These are phyloP conservation scores for Lactarius hengduanensis DNA, from an alignment of 768 basidiomycete genomes.

Conservation along the genomic window DNA sequence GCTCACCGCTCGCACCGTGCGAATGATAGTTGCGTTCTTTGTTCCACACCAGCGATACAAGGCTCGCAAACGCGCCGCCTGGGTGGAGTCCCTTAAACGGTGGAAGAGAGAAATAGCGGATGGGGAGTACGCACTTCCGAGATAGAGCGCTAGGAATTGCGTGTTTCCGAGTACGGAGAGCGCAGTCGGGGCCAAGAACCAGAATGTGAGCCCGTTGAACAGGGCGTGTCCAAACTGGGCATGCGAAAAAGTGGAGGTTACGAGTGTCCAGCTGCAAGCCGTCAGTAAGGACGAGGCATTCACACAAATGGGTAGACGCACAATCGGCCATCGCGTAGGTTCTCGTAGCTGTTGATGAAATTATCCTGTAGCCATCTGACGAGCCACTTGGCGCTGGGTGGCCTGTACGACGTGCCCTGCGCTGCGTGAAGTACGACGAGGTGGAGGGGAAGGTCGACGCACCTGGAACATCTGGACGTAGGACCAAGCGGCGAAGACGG, in stretches of 20 bases:
- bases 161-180: conserved; percentile 61
- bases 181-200: conserved; percentile 69
- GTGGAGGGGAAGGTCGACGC: conserved; percentile 26
- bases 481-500: conserved; percentile 61
- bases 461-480: conserved; percentile 31
- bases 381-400: conserved; percentile 38
- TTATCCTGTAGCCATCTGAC: conserved; percentile 56
- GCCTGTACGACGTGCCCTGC: conserved; percentile 22
- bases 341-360: conserved; percentile 60
- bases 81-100: not conserved
- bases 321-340: conserved; percentile 64
- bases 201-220: conserved; percentile 78
- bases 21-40: conserved; percentile 40
- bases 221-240: conserved; percentile 56
- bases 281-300: not conserved
- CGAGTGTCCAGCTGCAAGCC: conserved; percentile 60
- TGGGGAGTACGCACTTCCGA: conserved; percentile 50
- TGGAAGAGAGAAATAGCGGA: not conserved
- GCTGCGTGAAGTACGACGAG: not conserved
- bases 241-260: conserved; percentile 75
- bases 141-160: conserved; percentile 69
- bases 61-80: conserved; percentile 62
- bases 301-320: conserved; percentile 36
- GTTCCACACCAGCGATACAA: conserved; percentile 51
- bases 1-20: conserved; percentile 70